A percentile compares a stretch with the other conserved stretches of the same genome.
Conservation (phyloP, 345 rosid species). For the Gossypium australe region DNA sequence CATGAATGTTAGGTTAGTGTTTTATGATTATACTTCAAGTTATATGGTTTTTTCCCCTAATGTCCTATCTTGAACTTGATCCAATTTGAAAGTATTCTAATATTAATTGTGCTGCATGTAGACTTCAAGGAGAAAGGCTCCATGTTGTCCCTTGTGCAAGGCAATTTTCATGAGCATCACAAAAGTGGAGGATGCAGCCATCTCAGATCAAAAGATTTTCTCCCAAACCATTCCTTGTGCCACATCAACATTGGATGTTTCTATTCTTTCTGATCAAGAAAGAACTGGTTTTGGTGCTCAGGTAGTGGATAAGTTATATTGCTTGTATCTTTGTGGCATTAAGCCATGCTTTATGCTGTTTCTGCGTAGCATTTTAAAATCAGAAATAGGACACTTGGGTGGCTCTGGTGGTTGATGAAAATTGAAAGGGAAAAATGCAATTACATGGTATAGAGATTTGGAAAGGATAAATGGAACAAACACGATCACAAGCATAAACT, state of each 20-base stretch:
- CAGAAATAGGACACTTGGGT: not conserved
- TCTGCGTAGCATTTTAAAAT: not conserved
- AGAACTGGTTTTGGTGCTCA: slow-evolving; percentile 30
- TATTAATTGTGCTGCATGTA: slow-evolving; percentile 17
- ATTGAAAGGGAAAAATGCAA: not conserved
- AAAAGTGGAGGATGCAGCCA: slow-evolving; percentile 65
- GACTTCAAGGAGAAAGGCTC: slow-evolving; percentile 52
- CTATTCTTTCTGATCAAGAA: slow-evolving; percentile 39
- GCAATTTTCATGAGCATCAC: slow-evolving; percentile 57
- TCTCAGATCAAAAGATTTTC: slow-evolving; percentile 84
- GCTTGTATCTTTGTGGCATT: not conserved
- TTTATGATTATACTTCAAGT: not conserved
- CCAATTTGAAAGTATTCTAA: slow-evolving; percentile 1
- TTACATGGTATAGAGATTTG: not conserved
- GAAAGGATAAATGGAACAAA: not conserved
- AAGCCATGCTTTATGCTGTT: not conserved
- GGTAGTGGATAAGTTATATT: slow-evolving; percentile 32
- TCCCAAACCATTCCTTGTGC: slow-evolving; percentile 76
- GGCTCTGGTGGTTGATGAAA: not conserved
- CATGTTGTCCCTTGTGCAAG: slow-evolving; percentile 91
- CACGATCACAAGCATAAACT: not conserved
- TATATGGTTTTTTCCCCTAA: not conserved
- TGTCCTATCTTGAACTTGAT: not conserved
- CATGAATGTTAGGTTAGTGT: not conserved
- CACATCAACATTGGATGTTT: slow-evolving; percentile 34